Percentiles rank a stretch among this genome's conserved stretches.
These are phyloP conservation scores for Recurvomyces mirabilis DNA, from an alignment of 495 filamentous ascomycete species.

Conservation along the genomic window DNA sequence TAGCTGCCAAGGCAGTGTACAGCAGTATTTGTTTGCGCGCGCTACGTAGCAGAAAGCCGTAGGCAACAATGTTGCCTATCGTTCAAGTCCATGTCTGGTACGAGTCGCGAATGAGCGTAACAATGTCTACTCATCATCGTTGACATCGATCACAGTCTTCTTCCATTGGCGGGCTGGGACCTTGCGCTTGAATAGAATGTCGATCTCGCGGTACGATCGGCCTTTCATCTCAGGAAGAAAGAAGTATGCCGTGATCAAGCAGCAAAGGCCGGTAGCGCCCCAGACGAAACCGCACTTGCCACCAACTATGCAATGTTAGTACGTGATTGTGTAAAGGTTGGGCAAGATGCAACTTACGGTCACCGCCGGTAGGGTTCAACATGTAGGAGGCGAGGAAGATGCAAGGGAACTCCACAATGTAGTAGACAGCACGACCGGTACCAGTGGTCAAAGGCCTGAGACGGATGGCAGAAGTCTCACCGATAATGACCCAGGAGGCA, in stretches of 20 bases:
- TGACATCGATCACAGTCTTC: constrained; percentile 39
- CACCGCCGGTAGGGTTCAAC: constrained; percentile 35
- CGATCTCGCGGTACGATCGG: constrained; percentile 42
- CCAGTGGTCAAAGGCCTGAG: constrained; percentile 47
- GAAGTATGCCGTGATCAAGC: constrained; percentile 23
- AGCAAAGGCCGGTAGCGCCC: constrained; percentile 33
- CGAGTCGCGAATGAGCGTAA: too few species aligned
- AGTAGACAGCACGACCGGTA: constrained; percentile 42
- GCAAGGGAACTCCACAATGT: constrained; percentile 43
- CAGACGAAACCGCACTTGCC: constrained; percentile 45
- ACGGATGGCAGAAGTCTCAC: constrained; percentile 46
- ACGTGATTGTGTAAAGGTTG: background rate
- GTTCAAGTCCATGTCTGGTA: too few species aligned
- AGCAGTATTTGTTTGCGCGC: too few species aligned
- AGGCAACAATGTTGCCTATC: too few species aligned
- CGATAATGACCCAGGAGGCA: constrained; percentile 47
- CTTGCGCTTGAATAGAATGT: constrained; percentile 42
- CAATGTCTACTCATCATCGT: constrained; percentile 40
- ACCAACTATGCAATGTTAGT: constrained; percentile 25
- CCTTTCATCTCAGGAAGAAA: constrained; percentile 39
- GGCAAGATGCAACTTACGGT: constrained; percentile 11
- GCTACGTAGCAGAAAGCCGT: too few species aligned
- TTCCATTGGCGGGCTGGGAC: constrained; percentile 47
- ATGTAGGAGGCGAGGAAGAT: constrained; percentile 42
- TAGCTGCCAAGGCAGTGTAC: too few species aligned